A percentile compares a stretch with the other conserved stretches of the same genome.
Evolutionary conservation across 129 eudicot genomes (phyloP).

Genomic region (Cynara cardunculus): DNA sequence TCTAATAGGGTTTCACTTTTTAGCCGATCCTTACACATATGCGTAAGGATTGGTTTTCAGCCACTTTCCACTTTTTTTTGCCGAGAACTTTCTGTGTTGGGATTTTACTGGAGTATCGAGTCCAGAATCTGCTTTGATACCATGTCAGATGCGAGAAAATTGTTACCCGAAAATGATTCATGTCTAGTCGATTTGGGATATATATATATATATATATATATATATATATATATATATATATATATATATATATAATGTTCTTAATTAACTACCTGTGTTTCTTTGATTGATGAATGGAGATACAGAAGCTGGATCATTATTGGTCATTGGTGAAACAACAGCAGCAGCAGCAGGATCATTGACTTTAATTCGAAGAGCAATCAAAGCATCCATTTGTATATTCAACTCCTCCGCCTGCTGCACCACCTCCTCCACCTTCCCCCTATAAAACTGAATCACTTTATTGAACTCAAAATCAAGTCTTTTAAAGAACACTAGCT

Average conservation of each 20-base stretch:
- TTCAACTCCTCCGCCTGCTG: conserved; percentile 48
- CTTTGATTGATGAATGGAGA: conserved; percentile 23
- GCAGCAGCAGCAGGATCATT: neutral
- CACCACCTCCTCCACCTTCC: conserved; percentile 53
- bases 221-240: too few relatives aligned
- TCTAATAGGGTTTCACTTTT: too few relatives aligned
- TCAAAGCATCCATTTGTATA: conserved; percentile 59
- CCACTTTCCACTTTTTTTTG: too few relatives aligned
- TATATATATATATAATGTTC: too few relatives aligned
- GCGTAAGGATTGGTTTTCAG: too few relatives aligned
- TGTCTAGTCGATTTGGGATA: neutral
- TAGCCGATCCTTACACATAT: too few relatives aligned
- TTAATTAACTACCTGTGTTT: conserved; percentile 23
- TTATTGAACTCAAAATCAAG: conserved; percentile 61
- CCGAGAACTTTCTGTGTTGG: too few relatives aligned
- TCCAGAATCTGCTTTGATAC: neutral
- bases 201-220: too few relatives aligned
- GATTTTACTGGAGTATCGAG: neutral
- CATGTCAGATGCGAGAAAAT: neutral
- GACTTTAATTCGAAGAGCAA: conserved; percentile 52
- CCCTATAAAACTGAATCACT: conserved; percentile 45
- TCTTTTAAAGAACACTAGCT: conserved; percentile 40
- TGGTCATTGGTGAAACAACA: neutral
- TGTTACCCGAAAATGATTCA: neutral
- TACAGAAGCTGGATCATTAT: neutral